phyloP scores from a whole-genome alignment of 768 basidiomycete species.

The Trametes cinnabarina region DNA sequence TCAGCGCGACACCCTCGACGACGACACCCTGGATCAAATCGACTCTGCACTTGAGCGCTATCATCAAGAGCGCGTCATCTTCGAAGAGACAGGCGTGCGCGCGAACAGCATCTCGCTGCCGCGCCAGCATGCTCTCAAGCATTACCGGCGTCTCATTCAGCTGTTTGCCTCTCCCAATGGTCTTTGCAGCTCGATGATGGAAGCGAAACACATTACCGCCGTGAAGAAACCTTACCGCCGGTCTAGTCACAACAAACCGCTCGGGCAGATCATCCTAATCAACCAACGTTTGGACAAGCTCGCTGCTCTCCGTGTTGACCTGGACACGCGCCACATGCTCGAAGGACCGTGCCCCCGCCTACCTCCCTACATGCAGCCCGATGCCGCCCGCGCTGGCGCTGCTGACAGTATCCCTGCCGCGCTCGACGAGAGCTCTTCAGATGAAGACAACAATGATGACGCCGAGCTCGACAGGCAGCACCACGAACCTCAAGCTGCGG shows the following conservation, averaged over 20 bases:
- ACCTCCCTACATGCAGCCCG: too few species aligned
- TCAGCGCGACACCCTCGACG: background rate
- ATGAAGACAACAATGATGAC: too few species aligned
- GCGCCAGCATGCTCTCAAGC: conserved; percentile 21
- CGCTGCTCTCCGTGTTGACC: conserved; percentile 19
- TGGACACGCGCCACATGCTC: conserved; percentile 18
- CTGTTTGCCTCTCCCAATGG: conserved; percentile 25
- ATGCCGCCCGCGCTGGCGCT: too few species aligned
- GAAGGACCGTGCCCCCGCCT: background rate
- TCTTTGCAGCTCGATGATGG: too few species aligned
- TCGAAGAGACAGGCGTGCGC: conserved; percentile 16
- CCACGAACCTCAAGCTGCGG: too few species aligned
- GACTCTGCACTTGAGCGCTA: conserved; percentile 15
- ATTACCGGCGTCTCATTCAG: conserved; percentile 20
- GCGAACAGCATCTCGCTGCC: conserved; percentile 25
- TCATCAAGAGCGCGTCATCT: conserved; percentile 19
- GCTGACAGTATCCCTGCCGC: too few species aligned
- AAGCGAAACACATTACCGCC: conserved; percentile 27
- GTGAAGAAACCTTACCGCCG: conserved; percentile 28
- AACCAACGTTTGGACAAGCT: conserved; percentile 30
- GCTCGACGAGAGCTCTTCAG: too few species aligned
- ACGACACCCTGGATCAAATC: conserved; percentile 2
- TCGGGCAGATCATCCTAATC: conserved; percentile 25
- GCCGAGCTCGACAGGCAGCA: too few species aligned
- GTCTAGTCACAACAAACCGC: conserved; percentile 19